Percentiles rank a stretch among this genome's conserved stretches.
phyloP scores from a whole-genome alignment of 2,329 filamentous ascomycete genomes.

The Zymoseptoria crescenta region DNA sequence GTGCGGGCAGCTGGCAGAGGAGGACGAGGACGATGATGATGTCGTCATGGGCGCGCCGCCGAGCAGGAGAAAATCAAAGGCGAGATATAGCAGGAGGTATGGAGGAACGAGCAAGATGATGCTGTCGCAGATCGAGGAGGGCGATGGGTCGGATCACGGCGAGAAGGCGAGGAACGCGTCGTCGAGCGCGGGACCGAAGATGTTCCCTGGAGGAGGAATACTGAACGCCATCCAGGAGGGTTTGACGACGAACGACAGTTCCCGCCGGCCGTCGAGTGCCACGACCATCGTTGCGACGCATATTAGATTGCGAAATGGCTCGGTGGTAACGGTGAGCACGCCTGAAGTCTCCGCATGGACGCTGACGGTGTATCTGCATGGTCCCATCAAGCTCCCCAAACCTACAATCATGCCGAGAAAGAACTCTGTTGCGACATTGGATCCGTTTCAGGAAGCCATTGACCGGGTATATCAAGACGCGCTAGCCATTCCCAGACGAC shows the following conservation, averaged over 20 bases:
- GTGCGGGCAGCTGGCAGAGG: neutral
- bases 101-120: constrained; percentile 14
- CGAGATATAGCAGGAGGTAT: constrained; percentile 4
- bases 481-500: constrained; percentile 21
- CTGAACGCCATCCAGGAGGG: constrained; percentile 21
- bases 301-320: constrained; percentile 28
- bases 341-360: constrained; percentile 30
- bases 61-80: neutral
- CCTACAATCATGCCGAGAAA: constrained; percentile 29
- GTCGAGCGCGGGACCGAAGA: neutral
- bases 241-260: constrained; percentile 12
- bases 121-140: constrained; percentile 18
- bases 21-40: neutral
- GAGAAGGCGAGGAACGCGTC: neutral
- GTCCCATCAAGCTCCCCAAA: constrained; percentile 35
- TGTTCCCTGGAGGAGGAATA: neutral
- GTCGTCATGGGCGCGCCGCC: neutral
- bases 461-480: constrained; percentile 25
- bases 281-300: constrained; percentile 20
- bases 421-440: constrained; percentile 34
- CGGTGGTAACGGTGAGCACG: constrained; percentile 29
- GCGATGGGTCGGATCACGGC: constrained; percentile 4
- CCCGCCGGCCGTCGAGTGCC: constrained; percentile 15
- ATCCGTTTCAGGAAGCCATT: constrained; percentile 32
- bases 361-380: constrained; percentile 34